A percentile compares a stretch with the other conserved stretches of the same genome.
Evolutionary conservation across 139 green algal species (phyloP).

Genomic region (Chlorella sp.): DNA sequence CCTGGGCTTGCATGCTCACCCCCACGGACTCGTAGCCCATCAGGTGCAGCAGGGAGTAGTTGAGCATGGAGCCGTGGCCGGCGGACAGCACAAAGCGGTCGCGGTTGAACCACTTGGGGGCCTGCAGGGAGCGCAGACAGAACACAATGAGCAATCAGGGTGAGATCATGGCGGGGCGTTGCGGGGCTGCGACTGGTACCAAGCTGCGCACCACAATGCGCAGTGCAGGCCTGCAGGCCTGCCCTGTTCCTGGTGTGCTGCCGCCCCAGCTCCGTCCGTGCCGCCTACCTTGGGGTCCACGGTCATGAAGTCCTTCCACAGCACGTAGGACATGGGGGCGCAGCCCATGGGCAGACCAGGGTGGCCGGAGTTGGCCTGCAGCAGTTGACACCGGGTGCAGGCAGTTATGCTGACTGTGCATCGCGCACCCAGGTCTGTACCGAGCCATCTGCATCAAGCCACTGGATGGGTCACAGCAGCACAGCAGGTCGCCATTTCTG

Average conservation of each 20-base stretch:
- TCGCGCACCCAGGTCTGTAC: not conserved
- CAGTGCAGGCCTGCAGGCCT: too few relatives aligned
- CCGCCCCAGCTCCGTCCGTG: too few relatives aligned
- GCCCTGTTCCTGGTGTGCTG: too few relatives aligned
- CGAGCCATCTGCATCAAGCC: not conserved
- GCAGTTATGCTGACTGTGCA: not conserved
- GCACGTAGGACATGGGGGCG: conserved; percentile 97
- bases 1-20: too few relatives aligned
- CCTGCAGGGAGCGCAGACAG: not conserved
- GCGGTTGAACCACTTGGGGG: conserved; percentile 92
- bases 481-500: too few relatives aligned
- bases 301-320: conserved; percentile 97
- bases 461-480: too few relatives aligned
- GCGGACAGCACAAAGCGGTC: conserved; percentile 99
- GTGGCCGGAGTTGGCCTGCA: conserved; percentile 94
- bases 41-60: conserved; percentile 98
- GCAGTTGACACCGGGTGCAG: not conserved
- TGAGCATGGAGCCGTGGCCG: conserved; percentile 99
- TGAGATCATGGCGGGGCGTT: too few relatives aligned
- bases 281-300: conserved; percentile 92
- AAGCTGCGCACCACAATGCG: not conserved
- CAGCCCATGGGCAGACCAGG: conserved; percentile 97
- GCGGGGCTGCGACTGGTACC: too few relatives aligned
- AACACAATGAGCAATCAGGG: too few relatives aligned
- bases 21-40: conserved; percentile 81